phyloP scores from a whole-genome alignment of 2,329 filamentous ascomycete species.

The Aspergillus texensis region DNA sequence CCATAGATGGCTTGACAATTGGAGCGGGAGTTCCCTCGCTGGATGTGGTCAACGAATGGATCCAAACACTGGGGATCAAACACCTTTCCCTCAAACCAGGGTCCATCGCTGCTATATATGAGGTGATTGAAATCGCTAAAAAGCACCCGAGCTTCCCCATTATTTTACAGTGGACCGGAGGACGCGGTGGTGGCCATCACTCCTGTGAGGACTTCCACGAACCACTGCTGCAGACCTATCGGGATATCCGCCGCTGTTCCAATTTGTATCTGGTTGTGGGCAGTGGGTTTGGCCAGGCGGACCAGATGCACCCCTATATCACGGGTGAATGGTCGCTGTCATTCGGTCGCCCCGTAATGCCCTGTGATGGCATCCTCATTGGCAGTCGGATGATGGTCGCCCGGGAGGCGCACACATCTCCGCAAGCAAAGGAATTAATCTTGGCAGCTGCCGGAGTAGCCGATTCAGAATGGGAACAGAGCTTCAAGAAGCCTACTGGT shows the following conservation, averaged over 20 bases:
- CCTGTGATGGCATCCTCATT: slow-evolving; percentile 88
- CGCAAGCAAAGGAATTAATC: slow-evolving; percentile 81
- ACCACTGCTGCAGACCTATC: slow-evolving; percentile 86
- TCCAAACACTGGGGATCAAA: slow-evolving; percentile 87
- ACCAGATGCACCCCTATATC: slow-evolving; percentile 90
- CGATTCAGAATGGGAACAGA: slow-evolving; percentile 82
- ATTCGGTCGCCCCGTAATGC: slow-evolving; percentile 89
- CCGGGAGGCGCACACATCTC: slow-evolving; percentile 86
- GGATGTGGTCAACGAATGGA: slow-evolving; percentile 91
- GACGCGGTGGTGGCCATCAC: slow-evolving; percentile 90
- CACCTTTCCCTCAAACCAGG: slow-evolving; percentile 95
- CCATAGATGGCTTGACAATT: slow-evolving; percentile 87
- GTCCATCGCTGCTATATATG: slow-evolving; percentile 82
- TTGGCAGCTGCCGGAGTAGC: slow-evolving; percentile 76
- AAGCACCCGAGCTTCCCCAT: slow-evolving; percentile 94
- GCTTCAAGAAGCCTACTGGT: slow-evolving; percentile 82
- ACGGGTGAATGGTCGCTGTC: slow-evolving; percentile 83
- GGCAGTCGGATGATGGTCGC: slow-evolving; percentile 94
- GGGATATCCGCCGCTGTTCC: slow-evolving; percentile 67
- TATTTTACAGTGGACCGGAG: slow-evolving; percentile 92
- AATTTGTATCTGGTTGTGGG: slow-evolving; percentile 90
- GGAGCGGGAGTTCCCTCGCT: slow-evolving; percentile 92
- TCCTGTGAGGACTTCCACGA: slow-evolving; percentile 95
- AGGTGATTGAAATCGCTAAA: slow-evolving; percentile 89
- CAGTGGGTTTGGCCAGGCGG: slow-evolving; percentile 85